Conservation (phyloP, 1,139 yeast species). For the Candida labiduridarum region DNA sequence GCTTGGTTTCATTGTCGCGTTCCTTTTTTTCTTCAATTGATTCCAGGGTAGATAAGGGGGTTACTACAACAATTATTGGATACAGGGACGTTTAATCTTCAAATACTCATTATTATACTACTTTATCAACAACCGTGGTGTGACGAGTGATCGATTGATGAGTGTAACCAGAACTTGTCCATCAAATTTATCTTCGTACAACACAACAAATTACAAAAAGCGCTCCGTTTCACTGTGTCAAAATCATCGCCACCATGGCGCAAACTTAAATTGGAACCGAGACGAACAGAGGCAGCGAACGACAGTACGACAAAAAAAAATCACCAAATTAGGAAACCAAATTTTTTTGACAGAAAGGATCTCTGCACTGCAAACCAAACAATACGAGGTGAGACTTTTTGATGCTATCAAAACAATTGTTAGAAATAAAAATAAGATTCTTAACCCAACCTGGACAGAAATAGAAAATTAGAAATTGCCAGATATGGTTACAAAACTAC, state of each 20-base stretch:
- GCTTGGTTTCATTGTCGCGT: neutral
- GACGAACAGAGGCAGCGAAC: too few relatives aligned
- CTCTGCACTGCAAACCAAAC: neutral
- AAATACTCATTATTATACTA: too few relatives aligned
- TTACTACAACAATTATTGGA: too few relatives aligned
- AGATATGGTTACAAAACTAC: neutral
- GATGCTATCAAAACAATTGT: too few relatives aligned
- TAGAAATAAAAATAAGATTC: neutral
- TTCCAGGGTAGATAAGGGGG: neutral
- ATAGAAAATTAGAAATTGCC: neutral
- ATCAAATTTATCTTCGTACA: neutral
- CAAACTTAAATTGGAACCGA: neutral
- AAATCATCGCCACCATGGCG: neutral
- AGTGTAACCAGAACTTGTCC: neutral
- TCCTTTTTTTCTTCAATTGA: neutral
- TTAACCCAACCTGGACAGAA: neutral
- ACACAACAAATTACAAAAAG: neutral
- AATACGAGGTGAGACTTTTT: neutral
- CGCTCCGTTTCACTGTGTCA: neutral
- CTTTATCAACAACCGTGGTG: too few relatives aligned
- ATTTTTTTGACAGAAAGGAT: neutral
- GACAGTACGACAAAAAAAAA: neutral
- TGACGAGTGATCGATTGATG: too few relatives aligned
- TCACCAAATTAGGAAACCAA: conserved; percentile 1
- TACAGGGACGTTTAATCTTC: too few relatives aligned